Base-by-base conservation (phyloP, 2,329 filamentous ascomycete genomes). In the Decorospora gaudefroyi region DNA sequence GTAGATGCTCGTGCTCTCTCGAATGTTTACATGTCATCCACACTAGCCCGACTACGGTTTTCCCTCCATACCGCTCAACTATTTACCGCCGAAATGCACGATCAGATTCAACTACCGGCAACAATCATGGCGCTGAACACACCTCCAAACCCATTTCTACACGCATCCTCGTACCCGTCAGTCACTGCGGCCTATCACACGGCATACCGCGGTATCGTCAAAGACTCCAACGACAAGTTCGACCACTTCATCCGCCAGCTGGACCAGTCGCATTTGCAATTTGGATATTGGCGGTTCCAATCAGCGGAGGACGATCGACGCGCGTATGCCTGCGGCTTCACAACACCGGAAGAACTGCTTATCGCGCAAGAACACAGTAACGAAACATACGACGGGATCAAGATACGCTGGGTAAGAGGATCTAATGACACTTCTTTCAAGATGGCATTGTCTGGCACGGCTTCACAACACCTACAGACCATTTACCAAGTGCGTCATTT, bases 211-310 rank as follows among this genome's bases (percentile, higher is more conserved):
- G 52, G 40, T 23, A 30, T 13, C 7, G 42, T 19, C 10, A 28
- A 8, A 12, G n/a, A 23, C 6, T 12, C 28, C 8, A 39, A 45
- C 11, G 55, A 51, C 15, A 34, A 18, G 0, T 61, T 62, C 23
- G 12, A 44, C 2, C 37, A 54, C 11, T 53, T 56, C 13, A 13
- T 41, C 2, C 37, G 39, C 5, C 25, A 22, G 1, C 12, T 30
- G 5, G 33, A 52, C 4, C 15, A 40, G 6, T 36, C 38, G 0
- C 53, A 55, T 12, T 0, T 37, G 4, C 11, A 22, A 4, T 30
- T 30, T 12, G 57, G 56, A 0, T 54, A 60, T 15, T 62, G 56
- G 56, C 39, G n/a, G 11, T 60, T 61, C 19, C 13, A 19, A 6
- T 36, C 36, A 8, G 13, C 26, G n/a, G 17, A 46, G 0, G 59